Base-by-base conservation (phyloP, 2,329 filamentous ascomycete species). In the Ascochyta viciae-villosae region DNA sequence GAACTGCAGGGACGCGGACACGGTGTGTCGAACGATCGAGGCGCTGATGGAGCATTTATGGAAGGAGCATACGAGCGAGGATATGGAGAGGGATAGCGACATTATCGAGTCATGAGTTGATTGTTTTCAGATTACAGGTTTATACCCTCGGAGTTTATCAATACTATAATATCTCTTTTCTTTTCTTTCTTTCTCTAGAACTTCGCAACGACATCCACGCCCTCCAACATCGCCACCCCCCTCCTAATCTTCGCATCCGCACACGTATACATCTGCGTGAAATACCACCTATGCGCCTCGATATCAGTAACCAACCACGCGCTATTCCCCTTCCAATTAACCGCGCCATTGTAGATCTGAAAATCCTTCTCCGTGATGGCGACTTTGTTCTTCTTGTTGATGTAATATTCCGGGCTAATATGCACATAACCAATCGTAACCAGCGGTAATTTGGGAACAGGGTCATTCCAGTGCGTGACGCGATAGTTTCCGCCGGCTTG, bases 381-480 rank as follows among this genome's bases (percentile, higher is more conserved):
- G 6, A 60, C 48, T 7, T 47, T 47, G 24, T 67, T 75, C 4
- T 51, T 55, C 24, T 57, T 66, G 10, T 62, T 61, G 49, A 77
- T 74, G 43, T 76, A 91, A 75, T 87, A 91, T 77, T 92, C 89
- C 2, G 89, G 87, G 26, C 80, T 85, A 12, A 86, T 83, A 73
- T 92, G 89, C 38, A 83, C 80, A 77, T 86, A 92, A 34, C 83
- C 83, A 58, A 87, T 74, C 34, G 81, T 55, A 13, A 87, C 75
- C 10, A 87, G 82, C 2, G 89, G 89, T 16, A 92, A 78, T 31
- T 85, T 82, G 0, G 89, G 87, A 2, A 92, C 84, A 1, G 87
- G 85, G 71, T 92, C 89, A 66, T 85, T 81, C 46, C 74, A 76
- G 74, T 92, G 88, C 1, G 89, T 91, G 49, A 91, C 76, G 58